These are phyloP conservation scores for Pythium coloratum DNA, from an alignment of 352 stramenopile genomes.

Conservation along the genomic window DNA sequence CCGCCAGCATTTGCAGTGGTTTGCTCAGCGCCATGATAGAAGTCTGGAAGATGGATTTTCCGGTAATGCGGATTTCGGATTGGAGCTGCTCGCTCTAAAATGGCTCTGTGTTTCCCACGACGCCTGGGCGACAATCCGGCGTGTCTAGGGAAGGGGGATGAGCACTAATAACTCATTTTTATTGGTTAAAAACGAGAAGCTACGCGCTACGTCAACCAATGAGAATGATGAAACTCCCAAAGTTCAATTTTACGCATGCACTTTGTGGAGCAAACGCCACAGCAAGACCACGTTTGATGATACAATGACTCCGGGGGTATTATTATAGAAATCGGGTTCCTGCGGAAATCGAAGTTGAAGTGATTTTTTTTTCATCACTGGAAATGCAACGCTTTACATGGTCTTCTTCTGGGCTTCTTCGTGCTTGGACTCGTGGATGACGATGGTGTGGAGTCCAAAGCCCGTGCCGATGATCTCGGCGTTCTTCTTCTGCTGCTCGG, in stretches of 20 bases:
- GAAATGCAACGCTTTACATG: conserved; percentile 1
- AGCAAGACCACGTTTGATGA: not conserved
- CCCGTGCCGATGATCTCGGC: conserved; percentile 47
- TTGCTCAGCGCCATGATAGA: conserved; percentile 69
- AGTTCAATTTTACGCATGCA: conserved; percentile 23
- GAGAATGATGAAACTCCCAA: conserved; percentile 1
- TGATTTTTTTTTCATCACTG: not conserved
- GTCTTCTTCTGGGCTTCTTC: conserved; percentile 15
- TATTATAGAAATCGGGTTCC: not conserved
- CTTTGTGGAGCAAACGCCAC: not conserved
- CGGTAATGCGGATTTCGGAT: not conserved
- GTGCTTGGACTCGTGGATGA: conserved; percentile 36
- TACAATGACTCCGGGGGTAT: not conserved
- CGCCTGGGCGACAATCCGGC: conserved; percentile 3
- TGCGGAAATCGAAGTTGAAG: not conserved
- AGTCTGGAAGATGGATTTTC: not conserved
- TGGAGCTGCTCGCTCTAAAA: not conserved
- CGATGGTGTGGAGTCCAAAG: conserved; percentile 69
- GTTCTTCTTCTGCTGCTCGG: conserved; percentile 73
- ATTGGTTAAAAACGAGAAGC: conserved; percentile 16
- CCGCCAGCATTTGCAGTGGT: conserved; percentile 80
- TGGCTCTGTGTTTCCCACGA: conserved; percentile 11
- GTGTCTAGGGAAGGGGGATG: conserved; percentile 10
- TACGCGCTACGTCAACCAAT: conserved; percentile 11
- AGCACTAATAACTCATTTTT: not conserved